A percentile compares a stretch with the other conserved stretches of the same genome.
These are phyloP conservation scores for Trichophyton schoenleinii DNA, from an alignment of 2,329 filamentous ascomycete genomes.

Conservation along the genomic window DNA sequence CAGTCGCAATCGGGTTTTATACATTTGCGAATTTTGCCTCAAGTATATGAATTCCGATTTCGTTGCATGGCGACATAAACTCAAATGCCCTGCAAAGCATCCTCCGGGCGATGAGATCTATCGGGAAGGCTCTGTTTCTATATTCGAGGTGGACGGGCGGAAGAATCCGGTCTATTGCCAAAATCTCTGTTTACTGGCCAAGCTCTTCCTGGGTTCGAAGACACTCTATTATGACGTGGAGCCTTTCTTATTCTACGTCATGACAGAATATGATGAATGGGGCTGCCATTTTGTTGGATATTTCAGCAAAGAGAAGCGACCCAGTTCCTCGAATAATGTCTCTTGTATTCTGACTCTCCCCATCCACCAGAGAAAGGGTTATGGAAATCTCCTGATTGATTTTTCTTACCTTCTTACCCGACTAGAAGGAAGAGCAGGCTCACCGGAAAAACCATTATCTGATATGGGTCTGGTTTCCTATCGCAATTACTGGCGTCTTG, in stretches of 20 bases:
- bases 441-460: constrained; percentile 90
- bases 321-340: constrained; percentile 90
- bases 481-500: constrained; percentile 87
- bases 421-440: constrained; percentile 85
- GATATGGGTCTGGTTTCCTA: constrained; percentile 98
- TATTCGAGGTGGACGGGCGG: constrained; percentile 93
- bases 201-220: constrained; percentile 96
- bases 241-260: constrained; percentile 96
- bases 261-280: constrained; percentile 78
- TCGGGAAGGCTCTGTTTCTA: constrained; percentile 81
- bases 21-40: constrained; percentile 97
- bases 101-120: constrained; percentile 98
- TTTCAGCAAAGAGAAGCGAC: constrained; percentile 96
- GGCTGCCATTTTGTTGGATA: constrained; percentile 98
- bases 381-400: constrained; percentile 91
- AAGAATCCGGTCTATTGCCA: constrained; percentile 93
- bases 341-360: constrained; percentile 93
- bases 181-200: constrained; percentile 85
- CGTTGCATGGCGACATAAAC: constrained; percentile 93
- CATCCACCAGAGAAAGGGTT: constrained; percentile 93
- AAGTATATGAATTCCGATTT: constrained; percentile 99
- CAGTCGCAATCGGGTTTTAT: constrained; percentile 89
- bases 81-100: constrained; percentile 92
- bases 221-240: constrained; percentile 99
- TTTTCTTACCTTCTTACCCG: constrained; percentile 94